Conservation (phyloP, 2,329 filamentous ascomycete genomes). For the Cytospora piceae region DNA sequence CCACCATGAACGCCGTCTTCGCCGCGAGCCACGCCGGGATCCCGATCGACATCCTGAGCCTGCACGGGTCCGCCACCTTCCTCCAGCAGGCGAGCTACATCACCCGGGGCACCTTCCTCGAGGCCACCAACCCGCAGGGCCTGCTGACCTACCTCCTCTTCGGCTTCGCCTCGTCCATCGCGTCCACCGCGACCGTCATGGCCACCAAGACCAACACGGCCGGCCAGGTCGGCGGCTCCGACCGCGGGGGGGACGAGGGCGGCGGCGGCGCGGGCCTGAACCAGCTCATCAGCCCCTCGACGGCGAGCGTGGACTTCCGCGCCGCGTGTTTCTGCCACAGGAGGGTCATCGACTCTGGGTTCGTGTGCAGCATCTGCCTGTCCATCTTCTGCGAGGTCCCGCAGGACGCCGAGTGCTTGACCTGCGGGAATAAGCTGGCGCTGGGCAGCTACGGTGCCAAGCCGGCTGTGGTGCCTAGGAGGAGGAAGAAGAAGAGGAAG, state of each 20-base stretch:
- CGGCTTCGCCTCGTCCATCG: slow-evolving; percentile 71
- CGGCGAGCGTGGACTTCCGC: slow-evolving; percentile 89
- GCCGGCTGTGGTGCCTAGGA: slow-evolving; percentile 73
- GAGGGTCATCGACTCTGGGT: slow-evolving; percentile 86
- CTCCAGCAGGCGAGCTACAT: slow-evolving; percentile 83
- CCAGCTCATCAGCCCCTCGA: slow-evolving; percentile 76
- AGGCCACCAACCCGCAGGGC: slow-evolving; percentile 63
- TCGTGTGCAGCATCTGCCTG: slow-evolving; percentile 93
- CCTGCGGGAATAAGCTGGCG: slow-evolving; percentile 79
- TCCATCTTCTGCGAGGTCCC: slow-evolving; percentile 83
- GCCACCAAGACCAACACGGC: slow-evolving; percentile 34
- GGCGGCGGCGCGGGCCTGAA: slow-evolving; percentile 35
- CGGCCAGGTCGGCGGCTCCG: slow-evolving; percentile 25
- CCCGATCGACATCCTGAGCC: slow-evolving; percentile 87
- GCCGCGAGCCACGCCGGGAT: slow-evolving; percentile 87
- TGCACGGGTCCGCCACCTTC: slow-evolving; percentile 86
- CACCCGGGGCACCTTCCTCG: slow-evolving; percentile 61
- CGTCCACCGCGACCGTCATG: slow-evolving; percentile 53
- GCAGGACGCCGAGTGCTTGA: slow-evolving; percentile 71
- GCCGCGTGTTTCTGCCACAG: slow-evolving; percentile 99
- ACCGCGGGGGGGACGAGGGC: slow-evolving; percentile 36
- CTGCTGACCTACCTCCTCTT: slow-evolving; percentile 94
- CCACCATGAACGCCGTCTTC: slow-evolving; percentile 98
- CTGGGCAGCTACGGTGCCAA: slow-evolving; percentile 76
- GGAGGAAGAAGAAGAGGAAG: slow-evolving; percentile 75